phyloP scores from a whole-genome alignment of 805 yeast genomes.

The Yarrowia osloensis region DNA sequence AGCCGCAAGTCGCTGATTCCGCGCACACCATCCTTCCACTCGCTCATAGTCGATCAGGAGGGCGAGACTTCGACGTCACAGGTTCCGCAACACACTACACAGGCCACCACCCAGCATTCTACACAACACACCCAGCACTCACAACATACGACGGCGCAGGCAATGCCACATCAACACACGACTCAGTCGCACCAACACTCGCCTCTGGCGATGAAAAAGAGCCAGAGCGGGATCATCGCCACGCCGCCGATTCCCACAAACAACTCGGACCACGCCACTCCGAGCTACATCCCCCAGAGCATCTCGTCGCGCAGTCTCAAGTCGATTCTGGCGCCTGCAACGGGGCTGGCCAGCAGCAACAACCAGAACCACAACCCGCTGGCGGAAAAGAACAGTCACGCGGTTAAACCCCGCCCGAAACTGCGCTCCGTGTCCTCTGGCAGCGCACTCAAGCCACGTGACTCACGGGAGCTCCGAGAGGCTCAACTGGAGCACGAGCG shows the following conservation, averaged over 20 bases:
- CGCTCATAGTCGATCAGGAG: slow-evolving; percentile 10
- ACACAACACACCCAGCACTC: background rate
- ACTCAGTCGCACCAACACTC: background rate
- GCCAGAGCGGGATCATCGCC: background rate
- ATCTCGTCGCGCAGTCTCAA: slow-evolving; percentile 19
- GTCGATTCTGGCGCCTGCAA: slow-evolving; percentile 1
- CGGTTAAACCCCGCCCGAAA: background rate
- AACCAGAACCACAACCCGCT: slow-evolving; percentile 23
- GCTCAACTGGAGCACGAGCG: slow-evolving; percentile 9
- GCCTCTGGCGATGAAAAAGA: background rate
- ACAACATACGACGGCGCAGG: background rate
- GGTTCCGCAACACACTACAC: background rate
- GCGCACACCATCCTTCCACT: slow-evolving; percentile 9
- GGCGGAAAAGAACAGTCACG: background rate
- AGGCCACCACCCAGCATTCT: background rate
- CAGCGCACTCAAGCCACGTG: background rate
- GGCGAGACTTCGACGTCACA: background rate
- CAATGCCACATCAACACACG: too few species aligned
- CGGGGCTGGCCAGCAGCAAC: too few species aligned
- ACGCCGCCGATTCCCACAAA: slow-evolving; percentile 13
- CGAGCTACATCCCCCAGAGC: slow-evolving; percentile 14
- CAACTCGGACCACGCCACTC: background rate
- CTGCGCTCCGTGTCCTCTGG: slow-evolving; percentile 3
- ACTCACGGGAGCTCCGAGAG: background rate
- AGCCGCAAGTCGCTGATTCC: slow-evolving; percentile 24